Base-by-base conservation (phyloP, 768 basidiomycete genomes). In the Tulasnella sp. region DNA sequence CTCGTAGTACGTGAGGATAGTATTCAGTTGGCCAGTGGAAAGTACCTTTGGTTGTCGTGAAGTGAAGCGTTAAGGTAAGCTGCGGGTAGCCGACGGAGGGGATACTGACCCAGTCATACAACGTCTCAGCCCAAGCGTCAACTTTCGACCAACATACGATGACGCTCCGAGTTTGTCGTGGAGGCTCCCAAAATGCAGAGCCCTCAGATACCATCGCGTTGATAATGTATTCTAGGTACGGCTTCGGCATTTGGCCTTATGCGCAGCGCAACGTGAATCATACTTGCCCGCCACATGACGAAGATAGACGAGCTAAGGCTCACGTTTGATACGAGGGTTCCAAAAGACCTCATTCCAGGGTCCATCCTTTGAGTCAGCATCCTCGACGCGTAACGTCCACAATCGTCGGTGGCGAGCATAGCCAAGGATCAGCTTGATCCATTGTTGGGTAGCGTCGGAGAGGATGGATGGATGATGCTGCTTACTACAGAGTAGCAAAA, bases 1-100 rank as follows among this genome's bases (percentile, higher is more conserved):
- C 82, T 96, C 94, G 84, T 93, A 94, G 84, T 93, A 94, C 3
- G 94, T 96, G 82, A 96, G 82, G 83, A 96, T 95, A 71, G 92
- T 94, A 84, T 93, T 94, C 76, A 95, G 83, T 84, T 95, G 94
- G 2, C 92, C 94, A 3, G 93, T 92, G 5, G 90, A 89, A 34
- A 87, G 86, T n/a, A 89, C 94, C 94, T 96, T 8, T 14, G 21
- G 27, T 75, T 14, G 62, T 21, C 12, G 38, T 38, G 36, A 21
- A 58, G 77, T 9, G 6, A 24, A n/a, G 72, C 14, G 27, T 36
- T 44, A 19, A 74, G 56, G 27, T 14, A 7, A 16, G 62, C 62
- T 68, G 31, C 31, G 42, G 78, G 42, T 24, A 14, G 48, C 40
- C 24, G 6, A 9, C 34, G n/a, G 12, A 24, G 34, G 27, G 3